Evolutionary conservation across 768 basidiomycete genomes (phyloP).

Genomic region (Xanthoconium purpureum): DNA sequence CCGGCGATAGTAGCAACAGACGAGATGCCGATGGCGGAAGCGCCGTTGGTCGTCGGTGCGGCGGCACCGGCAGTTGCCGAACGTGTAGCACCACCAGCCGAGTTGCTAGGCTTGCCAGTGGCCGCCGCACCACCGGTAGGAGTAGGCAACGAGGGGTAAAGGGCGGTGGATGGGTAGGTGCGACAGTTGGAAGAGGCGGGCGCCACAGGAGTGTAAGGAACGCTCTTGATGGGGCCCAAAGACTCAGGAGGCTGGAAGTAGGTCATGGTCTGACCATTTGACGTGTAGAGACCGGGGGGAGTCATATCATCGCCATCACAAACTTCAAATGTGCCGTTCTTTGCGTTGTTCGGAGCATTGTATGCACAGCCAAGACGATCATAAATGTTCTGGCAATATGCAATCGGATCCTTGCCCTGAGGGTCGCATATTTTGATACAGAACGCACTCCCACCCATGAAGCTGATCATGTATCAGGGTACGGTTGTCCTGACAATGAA

Average conservation of each 20-base stretch:
- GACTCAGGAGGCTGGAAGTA: constrained; percentile 50
- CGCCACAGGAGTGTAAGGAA: constrained; percentile 42
- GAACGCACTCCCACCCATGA: constrained; percentile 64
- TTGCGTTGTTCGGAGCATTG: constrained; percentile 66
- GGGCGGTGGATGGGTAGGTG: constrained; percentile 33
- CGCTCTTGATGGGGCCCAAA: constrained; percentile 39
- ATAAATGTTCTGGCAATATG: constrained; percentile 68
- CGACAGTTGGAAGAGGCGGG: constrained; percentile 46
- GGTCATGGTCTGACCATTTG: constrained; percentile 39
- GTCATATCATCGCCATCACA: constrained; percentile 68
- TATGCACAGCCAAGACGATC: constrained; percentile 74
- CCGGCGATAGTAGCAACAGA: constrained; percentile 30
- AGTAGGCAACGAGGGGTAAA: constrained; percentile 32
- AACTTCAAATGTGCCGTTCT: constrained; percentile 55
- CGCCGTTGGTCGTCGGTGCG: constrained; percentile 14
- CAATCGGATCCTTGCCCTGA: constrained; percentile 41
- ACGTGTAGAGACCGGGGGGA: constrained; percentile 50
- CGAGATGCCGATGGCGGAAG: constrained; percentile 27
- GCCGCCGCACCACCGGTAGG: constrained; percentile 3
- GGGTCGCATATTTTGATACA: constrained; percentile 77
- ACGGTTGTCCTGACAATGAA: not conserved
- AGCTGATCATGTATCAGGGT: constrained; percentile 38
- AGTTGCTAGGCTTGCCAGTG: not conserved
- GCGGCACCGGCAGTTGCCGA: constrained; percentile 16
- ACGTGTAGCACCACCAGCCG: constrained; percentile 10